Evolutionary conservation across 2,329 filamentous ascomycete genomes (phyloP).

Genomic region (Lecanicillium sp.): DNA sequence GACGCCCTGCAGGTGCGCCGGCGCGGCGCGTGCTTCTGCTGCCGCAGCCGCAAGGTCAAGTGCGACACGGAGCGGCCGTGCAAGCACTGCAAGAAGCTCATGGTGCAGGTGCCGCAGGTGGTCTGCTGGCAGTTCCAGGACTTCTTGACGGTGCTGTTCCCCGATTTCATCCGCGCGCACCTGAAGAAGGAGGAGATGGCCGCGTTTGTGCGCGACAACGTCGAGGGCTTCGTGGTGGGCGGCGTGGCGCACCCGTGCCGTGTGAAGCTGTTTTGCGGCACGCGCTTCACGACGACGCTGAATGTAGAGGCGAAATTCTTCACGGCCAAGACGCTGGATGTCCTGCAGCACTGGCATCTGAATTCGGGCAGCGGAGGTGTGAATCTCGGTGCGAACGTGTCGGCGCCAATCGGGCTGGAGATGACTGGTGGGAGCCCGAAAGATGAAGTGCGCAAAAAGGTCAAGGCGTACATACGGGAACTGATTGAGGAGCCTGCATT

Average conservation of each 20-base stretch:
- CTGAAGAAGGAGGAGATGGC: conserved; percentile 45
- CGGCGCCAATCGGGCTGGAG: conserved; percentile 48
- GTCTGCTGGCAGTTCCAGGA: conserved; percentile 56
- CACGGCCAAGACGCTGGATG: conserved; percentile 40
- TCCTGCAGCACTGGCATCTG: conserved; percentile 47
- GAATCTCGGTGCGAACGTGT: conserved; percentile 34
- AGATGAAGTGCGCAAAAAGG: conserved; percentile 40
- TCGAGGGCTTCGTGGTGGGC: conserved; percentile 37
- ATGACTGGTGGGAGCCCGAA: conserved; percentile 33
- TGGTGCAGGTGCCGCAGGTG: conserved; percentile 43
- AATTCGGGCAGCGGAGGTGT: conserved; percentile 31
- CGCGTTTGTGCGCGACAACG: conserved; percentile 43
- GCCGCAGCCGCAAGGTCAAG: conserved; percentile 53
- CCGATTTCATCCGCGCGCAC: conserved; percentile 44
- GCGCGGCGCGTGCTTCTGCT: conserved; percentile 53
- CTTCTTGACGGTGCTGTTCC: conserved; percentile 47
- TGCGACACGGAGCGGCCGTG: conserved; percentile 52
- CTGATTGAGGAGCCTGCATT: conserved; percentile 43
- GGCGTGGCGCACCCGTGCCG: conserved; percentile 36
- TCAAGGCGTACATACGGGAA: conserved; percentile 44
- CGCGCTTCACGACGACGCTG: conserved; percentile 37
- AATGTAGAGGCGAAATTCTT: conserved; percentile 48
- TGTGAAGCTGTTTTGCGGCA: conserved; percentile 44
- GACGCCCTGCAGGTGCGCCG: conserved; percentile 49
- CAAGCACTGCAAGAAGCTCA: conserved; percentile 50